Evolutionary conservation across 192 early-diverging fungal species (phyloP).

Genomic region (Physocladia obscura): DNA sequence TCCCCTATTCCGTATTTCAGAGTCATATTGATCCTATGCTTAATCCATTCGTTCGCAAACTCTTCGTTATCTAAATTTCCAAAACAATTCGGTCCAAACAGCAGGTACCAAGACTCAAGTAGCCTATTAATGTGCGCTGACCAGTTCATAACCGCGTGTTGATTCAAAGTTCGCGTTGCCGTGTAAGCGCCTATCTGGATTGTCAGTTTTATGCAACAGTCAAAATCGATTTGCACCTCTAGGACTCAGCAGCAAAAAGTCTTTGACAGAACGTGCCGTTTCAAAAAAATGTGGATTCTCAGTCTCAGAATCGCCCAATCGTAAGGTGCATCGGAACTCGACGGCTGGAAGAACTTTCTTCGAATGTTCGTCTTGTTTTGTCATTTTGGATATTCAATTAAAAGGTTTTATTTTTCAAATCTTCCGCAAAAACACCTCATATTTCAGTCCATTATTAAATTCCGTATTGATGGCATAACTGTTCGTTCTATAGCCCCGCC

Average conservation of each 20-base stretch:
- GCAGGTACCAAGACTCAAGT: conserved; percentile 50
- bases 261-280: neutral
- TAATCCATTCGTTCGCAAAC: too few relatives aligned
- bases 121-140: conserved; percentile 52
- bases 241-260: neutral
- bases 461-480: conserved; percentile 24
- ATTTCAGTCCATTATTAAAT: conserved; percentile 23
- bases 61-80: too few relatives aligned
- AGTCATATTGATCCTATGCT: too few relatives aligned
- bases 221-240: neutral
- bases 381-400: neutral
- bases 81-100: too few relatives aligned
- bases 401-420: neutral
- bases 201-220: neutral
- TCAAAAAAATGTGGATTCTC: neutral
- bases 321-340: neutral
- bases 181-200: conserved; percentile 60
- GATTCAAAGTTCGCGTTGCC: conserved; percentile 57
- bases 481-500: neutral
- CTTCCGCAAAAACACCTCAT: neutral
- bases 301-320: neutral
- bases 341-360: too few relatives aligned
- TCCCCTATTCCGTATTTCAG: too few relatives aligned
- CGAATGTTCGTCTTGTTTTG: too few relatives aligned
- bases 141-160: conserved; percentile 55